phyloP scores from a whole-genome alignment of 441 rosid species.

The Francoa sonchifolia region DNA sequence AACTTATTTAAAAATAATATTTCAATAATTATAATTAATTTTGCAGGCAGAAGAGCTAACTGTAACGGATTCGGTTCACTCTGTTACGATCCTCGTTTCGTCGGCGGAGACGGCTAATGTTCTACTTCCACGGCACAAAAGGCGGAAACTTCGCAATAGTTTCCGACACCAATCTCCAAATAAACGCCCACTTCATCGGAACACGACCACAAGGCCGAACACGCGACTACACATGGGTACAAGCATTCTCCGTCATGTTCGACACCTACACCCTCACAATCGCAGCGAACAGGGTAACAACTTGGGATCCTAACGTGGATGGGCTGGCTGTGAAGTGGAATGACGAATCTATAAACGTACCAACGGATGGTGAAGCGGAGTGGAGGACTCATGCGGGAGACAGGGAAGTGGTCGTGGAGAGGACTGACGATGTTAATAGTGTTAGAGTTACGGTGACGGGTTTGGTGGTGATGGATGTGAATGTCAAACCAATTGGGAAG shows the following conservation, averaged over 20 bases:
- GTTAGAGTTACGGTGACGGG: constrained; percentile 43
- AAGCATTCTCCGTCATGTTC: constrained; percentile 57
- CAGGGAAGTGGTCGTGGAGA: constrained; percentile 38
- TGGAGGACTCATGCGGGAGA: constrained; percentile 26
- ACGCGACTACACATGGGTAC: constrained; percentile 87
- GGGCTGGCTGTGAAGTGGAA: constrained; percentile 39
- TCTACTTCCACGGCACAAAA: constrained; percentile 81
- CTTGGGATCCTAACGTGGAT: constrained; percentile 43
- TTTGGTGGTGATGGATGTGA: constrained; percentile 43
- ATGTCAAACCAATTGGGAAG: constrained; percentile 51
- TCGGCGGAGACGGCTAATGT: constrained; percentile 83
- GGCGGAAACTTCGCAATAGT: constrained; percentile 76
- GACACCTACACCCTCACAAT: constrained; percentile 48
- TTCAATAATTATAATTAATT: too few species aligned
- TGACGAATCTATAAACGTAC: constrained; percentile 28
- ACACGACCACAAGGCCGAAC: constrained; percentile 65
- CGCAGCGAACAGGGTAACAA: constrained; percentile 41
- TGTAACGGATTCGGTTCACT: constrained; percentile 70
- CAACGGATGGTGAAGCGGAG: constrained; percentile 41
- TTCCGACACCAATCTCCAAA: constrained; percentile 62
- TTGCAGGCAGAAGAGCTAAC: constrained; percentile 61
- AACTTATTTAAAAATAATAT: too few species aligned
- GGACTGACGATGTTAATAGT: constrained; percentile 55
- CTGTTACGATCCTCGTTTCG: constrained; percentile 77
- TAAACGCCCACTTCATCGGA: constrained; percentile 86